Evolutionary conservation across 139 green algal genomes (phyloP).

Genomic region (Chlamydomonas sp.): DNA sequence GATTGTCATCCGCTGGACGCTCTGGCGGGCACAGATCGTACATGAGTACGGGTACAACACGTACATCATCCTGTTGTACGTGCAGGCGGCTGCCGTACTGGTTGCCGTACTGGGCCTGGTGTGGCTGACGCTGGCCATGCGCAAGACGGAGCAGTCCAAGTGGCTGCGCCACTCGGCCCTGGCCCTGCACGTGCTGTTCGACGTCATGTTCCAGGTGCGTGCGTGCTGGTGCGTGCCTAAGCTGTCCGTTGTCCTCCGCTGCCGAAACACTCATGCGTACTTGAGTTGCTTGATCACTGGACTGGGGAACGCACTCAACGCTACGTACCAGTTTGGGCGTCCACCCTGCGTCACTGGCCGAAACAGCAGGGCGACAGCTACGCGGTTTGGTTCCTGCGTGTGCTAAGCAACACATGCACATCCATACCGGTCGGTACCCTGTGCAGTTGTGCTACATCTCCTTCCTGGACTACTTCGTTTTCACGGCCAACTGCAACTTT

Average conservation of each 20-base stretch:
- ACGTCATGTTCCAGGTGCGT: constrained; percentile 10
- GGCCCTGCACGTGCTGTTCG: constrained; percentile 12
- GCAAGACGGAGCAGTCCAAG: constrained; percentile 34
- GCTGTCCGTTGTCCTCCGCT: background rate
- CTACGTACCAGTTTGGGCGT: no score
- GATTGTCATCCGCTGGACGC: constrained; percentile 3
- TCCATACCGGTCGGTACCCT: no score
- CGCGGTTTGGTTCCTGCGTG: no score
- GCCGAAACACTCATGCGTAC: background rate
- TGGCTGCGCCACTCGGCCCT: background rate
- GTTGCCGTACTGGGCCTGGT: background rate
- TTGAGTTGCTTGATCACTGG: background rate
- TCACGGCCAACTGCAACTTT: background rate
- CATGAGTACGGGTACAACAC: constrained; percentile 19
- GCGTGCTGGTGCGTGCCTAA: background rate
- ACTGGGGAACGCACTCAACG: no score
- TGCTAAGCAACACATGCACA: no score
- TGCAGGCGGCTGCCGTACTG: background rate
- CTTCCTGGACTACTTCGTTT: background rate
- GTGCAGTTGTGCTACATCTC: background rate
- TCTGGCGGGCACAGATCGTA: constrained; percentile 26
- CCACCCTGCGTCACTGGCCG: no score
- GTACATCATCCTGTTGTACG: constrained; percentile 28
- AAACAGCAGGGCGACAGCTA: no score
- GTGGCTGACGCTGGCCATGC: constrained; percentile 34